Evolutionary conservation across 352 stramenopile genomes (phyloP), one percentile per base, ranked within the genome.

Genomic region (Globisporangium recalcitrans): DNA sequence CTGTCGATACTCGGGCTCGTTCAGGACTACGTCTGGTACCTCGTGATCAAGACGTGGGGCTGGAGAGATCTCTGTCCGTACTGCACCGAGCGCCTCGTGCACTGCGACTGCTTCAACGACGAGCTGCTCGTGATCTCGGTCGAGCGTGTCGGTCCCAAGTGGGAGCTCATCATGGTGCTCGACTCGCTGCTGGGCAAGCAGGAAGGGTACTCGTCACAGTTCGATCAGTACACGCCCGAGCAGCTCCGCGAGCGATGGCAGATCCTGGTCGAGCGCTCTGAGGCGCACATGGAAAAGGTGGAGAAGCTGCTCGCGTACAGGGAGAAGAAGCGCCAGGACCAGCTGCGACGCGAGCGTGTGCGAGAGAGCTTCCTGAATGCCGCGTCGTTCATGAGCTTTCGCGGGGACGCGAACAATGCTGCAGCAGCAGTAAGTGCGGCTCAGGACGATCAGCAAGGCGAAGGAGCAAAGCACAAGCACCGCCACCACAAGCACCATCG

Each of bases 91-190:
- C 77, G 80, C 0, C 72, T 89, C 34, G 69, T 65, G 11, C 72
- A 84, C 47, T 89, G 80, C 55, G 80, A 89, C 64, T 89, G 80
- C 60, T 87, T 87, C 52, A 87, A 87, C 36, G 80, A 89, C 59
- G 80, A 87, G 58, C 34, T 89, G 32, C 63, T 89, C 31, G 74
- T 87, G 40, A 63, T 86, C 32, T 71, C 75, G 1, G 75, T 89
- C 14, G 80, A 85, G 40, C 71, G 72, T 38, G 75, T 87, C 2
- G 77, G 80, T 6, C 68, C 80, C 21, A 89, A 89, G 61, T 89
- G 80, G 80, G 72, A 77, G 19, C 70, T 89, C 26, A 89, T 89
- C 58, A 46, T 69, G n/a, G 52, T 87, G 2, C 67, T 89, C 4
- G 80, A 89, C 58, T 44, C 52, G 7, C 54, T 83, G n/a, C 70